Conservation (phyloP, 805 yeast genomes). For the Nakazawaea molendinolei region DNA sequence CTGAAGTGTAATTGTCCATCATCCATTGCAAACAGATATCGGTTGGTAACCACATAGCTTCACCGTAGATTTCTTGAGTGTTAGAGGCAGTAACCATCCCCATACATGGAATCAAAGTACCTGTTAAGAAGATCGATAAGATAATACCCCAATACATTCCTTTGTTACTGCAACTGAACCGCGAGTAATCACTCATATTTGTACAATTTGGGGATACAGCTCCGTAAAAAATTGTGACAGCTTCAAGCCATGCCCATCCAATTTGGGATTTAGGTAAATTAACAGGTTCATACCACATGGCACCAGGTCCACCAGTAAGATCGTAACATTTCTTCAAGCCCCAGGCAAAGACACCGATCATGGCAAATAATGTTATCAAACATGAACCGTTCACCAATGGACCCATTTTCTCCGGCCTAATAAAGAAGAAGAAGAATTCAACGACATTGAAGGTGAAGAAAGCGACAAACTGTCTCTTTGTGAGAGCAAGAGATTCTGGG, state of each 20-base stretch:
- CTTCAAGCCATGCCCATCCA: conserved; percentile 36
- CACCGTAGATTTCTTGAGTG: conserved; percentile 30
- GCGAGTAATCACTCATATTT: conserved; percentile 27
- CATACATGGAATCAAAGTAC: conserved; percentile 35
- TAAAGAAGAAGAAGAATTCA: conserved; percentile 31
- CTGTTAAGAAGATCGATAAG: conserved; percentile 24
- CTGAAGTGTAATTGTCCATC: conserved; percentile 27
- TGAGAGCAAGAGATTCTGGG: conserved; percentile 30
- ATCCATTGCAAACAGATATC: conserved; percentile 33
- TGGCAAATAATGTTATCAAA: conserved; percentile 1
- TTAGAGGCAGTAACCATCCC: conserved; percentile 41
- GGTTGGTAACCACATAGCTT: conserved; percentile 38
- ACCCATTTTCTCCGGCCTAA: conserved; percentile 33
- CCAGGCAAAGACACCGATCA: conserved; percentile 1
- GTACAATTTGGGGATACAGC: conserved; percentile 32
- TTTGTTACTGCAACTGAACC: conserved; percentile 19
- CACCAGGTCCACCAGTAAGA: conserved; percentile 14
- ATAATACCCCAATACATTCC: conserved; percentile 1
- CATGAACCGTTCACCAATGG: conserved; percentile 3
- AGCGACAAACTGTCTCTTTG: conserved; percentile 34
- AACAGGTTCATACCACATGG: conserved; percentile 14
- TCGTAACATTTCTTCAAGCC: background rate
- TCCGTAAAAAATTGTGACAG: conserved; percentile 32
- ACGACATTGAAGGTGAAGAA: conserved; percentile 38
- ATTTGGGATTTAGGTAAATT: conserved; percentile 6